Percentiles rank a stretch among this genome's conserved stretches.
phyloP scores from a whole-genome alignment of 768 basidiomycete species.

The Leccinum pellstonianum region DNA sequence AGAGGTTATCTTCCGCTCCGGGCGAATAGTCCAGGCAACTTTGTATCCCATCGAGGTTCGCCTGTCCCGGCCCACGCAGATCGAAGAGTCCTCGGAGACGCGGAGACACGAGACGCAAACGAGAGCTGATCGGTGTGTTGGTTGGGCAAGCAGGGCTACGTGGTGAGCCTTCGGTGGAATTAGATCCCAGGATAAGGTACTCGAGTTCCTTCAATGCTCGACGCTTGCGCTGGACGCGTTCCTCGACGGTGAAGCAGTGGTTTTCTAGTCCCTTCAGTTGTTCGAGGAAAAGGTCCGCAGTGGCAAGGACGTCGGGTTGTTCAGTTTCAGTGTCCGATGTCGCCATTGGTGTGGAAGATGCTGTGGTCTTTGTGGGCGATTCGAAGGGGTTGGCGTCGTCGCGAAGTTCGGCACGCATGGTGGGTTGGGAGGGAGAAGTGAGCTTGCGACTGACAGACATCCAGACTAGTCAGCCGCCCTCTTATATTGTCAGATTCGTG shows the following conservation, averaged over 20 bases:
- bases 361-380: constrained; percentile 17
- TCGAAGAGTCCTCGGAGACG: constrained; percentile 34
- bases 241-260: constrained; percentile 22
- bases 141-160: constrained; percentile 18
- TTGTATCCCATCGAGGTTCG: constrained; percentile 23
- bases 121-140: constrained; percentile 23
- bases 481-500: background rate
- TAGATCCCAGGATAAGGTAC: constrained; percentile 16
- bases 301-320: constrained; percentile 27
- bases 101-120: constrained; percentile 20
- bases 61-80: constrained; percentile 25
- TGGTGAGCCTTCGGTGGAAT: constrained; percentile 13
- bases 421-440: background rate
- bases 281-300: constrained; percentile 29
- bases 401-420: constrained; percentile 10
- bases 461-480: background rate
- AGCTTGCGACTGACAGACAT: background rate
- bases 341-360: background rate
- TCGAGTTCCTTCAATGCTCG: constrained; percentile 24
- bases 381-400: constrained; percentile 18
- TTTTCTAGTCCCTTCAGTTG: constrained; percentile 28
- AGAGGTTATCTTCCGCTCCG: constrained; percentile 7
- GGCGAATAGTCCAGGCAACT: constrained; percentile 28
- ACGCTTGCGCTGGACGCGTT: constrained; percentile 26
- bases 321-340: background rate